Percentiles rank a stretch among this genome's conserved stretches.
These are phyloP conservation scores for Taxillus chinensis DNA, from an alignment of 164 flowering plant genomes.

Conservation along the genomic window DNA sequence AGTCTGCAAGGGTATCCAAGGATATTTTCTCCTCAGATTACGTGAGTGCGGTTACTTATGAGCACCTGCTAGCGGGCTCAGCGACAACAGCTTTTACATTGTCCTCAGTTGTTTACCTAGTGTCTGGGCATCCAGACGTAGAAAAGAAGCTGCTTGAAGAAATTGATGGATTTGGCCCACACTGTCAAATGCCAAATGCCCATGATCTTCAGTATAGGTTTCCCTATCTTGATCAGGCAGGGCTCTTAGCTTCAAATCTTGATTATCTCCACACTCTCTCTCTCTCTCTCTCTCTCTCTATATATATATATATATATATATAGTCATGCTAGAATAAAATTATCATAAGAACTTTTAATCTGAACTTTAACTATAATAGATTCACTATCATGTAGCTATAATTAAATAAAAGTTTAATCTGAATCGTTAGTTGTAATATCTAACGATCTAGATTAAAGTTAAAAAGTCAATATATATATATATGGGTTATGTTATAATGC, in stretches of 20 bases:
- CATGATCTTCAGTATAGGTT: conserved; percentile 68
- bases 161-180: conserved; percentile 65
- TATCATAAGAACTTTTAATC: too few species aligned
- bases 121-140: conserved; percentile 70
- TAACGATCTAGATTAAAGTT: too few species aligned
- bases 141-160: conserved; percentile 69
- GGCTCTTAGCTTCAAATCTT: neutral
- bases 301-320: too few species aligned
- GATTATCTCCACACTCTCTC: neutral
- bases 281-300: too few species aligned
- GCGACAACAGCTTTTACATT: conserved; percentile 81
- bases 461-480: too few species aligned
- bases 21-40: conserved; percentile 62
- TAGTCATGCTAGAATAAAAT: too few species aligned
- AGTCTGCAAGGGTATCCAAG: conserved; percentile 33
- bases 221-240: conserved; percentile 83
- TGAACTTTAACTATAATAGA: too few species aligned
- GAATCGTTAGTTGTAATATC: too few species aligned
- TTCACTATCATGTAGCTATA: too few species aligned
- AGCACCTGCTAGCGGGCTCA: conserved; percentile 89
- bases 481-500: too few species aligned
- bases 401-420: too few species aligned
- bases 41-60: conserved; percentile 77
- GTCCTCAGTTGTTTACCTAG: conserved; percentile 61
- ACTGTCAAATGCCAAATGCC: conserved; percentile 46